These are phyloP conservation scores for Plasmodium reichenowi DNA, from an alignment of 169 alveolate genomes.

Conservation along the genomic window DNA sequence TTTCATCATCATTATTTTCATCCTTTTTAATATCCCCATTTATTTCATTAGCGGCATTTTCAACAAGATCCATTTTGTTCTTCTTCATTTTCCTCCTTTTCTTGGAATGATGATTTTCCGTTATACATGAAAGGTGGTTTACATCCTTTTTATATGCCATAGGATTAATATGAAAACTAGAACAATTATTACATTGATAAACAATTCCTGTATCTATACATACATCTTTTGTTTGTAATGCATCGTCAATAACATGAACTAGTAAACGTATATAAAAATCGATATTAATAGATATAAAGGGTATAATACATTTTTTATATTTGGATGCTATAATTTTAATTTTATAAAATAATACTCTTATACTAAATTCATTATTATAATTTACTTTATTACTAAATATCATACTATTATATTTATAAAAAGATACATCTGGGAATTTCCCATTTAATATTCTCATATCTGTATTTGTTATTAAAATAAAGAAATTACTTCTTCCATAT, in stretches of 20 bases:
- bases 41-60: background rate
- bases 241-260: constrained; percentile 89
- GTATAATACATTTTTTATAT: constrained; percentile 91
- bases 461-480: constrained; percentile 94
- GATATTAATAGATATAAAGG: constrained; percentile 92
- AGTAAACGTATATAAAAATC: constrained; percentile 95
- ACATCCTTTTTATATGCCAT: constrained; percentile 80
- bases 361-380: constrained; percentile 93
- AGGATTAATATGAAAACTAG: constrained; percentile 82
- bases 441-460: constrained; percentile 97
- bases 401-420: constrained; percentile 94
- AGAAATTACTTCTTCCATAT: constrained; percentile 92
- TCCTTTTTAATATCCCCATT: constrained; percentile 1
- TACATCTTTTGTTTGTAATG: constrained; percentile 90
- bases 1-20: background rate
- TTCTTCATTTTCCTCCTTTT: constrained; percentile 18
- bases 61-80: background rate
- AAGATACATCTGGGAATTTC: constrained; percentile 94
- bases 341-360: constrained; percentile 91
- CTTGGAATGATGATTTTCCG: constrained; percentile 16
- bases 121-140: constrained; percentile 1
- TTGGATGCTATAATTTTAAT: constrained; percentile 92
- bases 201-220: constrained; percentile 89
- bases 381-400: constrained; percentile 88
- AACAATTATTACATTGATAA: constrained; percentile 89